Base-by-base conservation (phyloP, 495 filamentous ascomycete species). In the Penicillium pancosmium region DNA sequence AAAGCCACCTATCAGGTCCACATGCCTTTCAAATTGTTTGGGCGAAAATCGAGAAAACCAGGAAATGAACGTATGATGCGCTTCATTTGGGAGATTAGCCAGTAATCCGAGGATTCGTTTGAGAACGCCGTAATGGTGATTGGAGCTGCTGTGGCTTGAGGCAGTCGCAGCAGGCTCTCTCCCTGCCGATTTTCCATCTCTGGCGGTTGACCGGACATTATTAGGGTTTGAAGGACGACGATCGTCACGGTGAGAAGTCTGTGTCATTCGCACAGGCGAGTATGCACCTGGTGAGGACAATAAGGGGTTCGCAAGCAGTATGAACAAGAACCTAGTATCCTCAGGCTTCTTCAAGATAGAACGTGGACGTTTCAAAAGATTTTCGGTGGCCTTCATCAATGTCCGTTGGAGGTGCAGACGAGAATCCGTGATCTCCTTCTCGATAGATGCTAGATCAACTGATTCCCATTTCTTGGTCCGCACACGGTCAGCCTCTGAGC, bases 81-180 rank as follows among this genome's bases (percentile, higher is more conserved):
- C 92, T 43, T 88, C 83, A 65, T 83, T 85, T 0, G 91, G 81
- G 13, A 89, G 71, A 71, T 95, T 91, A 3, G 91, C 87, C 44
- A 96, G 59, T 27, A 97, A 71, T 7, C 93, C 93, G 21, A 96
- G 67, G 50, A 96, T 88, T 47, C 93, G 83, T 67, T 97, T 97
- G 66, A 94, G 82, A 56, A 97, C 90, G 15, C 88, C 88, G n/a
- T 90, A 89, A 63, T 94, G 88, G 50, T 85, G 78, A 18, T 82
- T 82, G 46, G 84, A 72, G 35, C 74, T 77, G 38, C 67, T 61
- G 44, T 52, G 62, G 31, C 70, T 65, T 53, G 60, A 15, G 21
- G 52, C 16, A 3, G 49, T 16, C 36, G 60, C 56, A 11, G 59
- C 10, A 12, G 60, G 52, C 0, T 65, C 62, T 60, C 63, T 72